These are phyloP conservation scores for Fusarium sp. DNA, from an alignment of 2,329 filamentous ascomycete genomes.

Conservation along the genomic window DNA sequence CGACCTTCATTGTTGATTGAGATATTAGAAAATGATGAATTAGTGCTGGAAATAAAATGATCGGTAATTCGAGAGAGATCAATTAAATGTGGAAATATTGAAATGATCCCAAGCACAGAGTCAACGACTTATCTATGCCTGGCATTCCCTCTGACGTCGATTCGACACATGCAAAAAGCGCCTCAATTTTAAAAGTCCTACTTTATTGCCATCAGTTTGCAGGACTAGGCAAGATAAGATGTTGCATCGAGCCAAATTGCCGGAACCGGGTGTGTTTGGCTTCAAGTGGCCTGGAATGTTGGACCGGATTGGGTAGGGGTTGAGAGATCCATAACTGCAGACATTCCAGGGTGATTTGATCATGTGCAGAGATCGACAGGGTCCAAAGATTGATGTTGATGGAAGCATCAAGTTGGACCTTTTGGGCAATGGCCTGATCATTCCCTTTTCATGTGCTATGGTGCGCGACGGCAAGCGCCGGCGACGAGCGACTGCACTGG, in stretches of 20 bases:
- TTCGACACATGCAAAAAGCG: background rate
- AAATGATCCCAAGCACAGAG: too few species aligned
- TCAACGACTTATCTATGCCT: background rate
- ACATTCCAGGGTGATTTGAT: conserved; percentile 5
- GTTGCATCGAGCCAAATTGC: background rate
- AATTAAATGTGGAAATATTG: background rate
- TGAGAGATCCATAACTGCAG: conserved; percentile 11
- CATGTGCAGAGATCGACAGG: background rate
- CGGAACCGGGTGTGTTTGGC: conserved; percentile 2
- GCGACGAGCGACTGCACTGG: background rate
- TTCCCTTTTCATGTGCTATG: background rate
- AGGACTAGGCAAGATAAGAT: background rate
- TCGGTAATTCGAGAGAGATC: background rate
- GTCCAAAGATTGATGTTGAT: background rate
- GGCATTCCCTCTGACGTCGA: background rate
- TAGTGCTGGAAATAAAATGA: background rate
- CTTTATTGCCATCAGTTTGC: background rate
- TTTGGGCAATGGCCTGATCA: background rate
- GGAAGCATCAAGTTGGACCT: background rate
- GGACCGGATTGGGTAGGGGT: conserved; percentile 15
- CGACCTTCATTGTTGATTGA: conserved; percentile 55
- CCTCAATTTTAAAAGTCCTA: background rate
- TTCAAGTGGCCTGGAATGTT: background rate
- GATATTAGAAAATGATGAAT: background rate
- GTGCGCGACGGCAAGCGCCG: background rate